Evolutionary conservation across 2,329 filamentous ascomycete genomes (phyloP).

Genomic region (Fusarium multiceps): DNA sequence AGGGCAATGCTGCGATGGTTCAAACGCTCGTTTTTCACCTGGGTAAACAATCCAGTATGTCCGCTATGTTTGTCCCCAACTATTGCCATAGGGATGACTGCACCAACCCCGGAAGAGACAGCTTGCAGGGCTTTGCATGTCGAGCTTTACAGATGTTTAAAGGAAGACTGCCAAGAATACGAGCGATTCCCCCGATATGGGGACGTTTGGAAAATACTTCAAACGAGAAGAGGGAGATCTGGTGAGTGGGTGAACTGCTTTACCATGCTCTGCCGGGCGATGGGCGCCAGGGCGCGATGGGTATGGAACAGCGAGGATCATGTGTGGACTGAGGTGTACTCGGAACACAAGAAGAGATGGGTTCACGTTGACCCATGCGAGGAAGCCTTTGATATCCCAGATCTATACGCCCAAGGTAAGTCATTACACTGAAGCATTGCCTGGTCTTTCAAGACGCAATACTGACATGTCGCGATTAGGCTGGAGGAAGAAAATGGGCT

Average conservation of each 20-base stretch:
- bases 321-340: slow-evolving; percentile 98
- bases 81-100: slow-evolving; percentile 82
- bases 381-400: slow-evolving; percentile 93
- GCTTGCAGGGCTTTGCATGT: slow-evolving; percentile 88
- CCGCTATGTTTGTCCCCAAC: slow-evolving; percentile 84
- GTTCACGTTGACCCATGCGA: slow-evolving; percentile 97
- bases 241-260: slow-evolving; percentile 99
- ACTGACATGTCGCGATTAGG: slow-evolving; percentile 57
- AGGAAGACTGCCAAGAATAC: slow-evolving; percentile 76
- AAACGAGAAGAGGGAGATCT: slow-evolving; percentile 85
- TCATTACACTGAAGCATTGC: not conserved
- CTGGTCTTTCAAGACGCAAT: accelerated
- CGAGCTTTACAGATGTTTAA: slow-evolving; percentile 90
- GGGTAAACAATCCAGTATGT: slow-evolving; percentile 95
- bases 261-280: slow-evolving; percentile 94
- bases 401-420: slow-evolving; percentile 80
- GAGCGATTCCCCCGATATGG: slow-evolving; percentile 95
- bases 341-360: slow-evolving; percentile 92
- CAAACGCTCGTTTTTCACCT: slow-evolving; percentile 92
- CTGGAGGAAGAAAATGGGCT: slow-evolving; percentile 96
- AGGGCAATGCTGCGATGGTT: slow-evolving; percentile 90
- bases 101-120: slow-evolving; percentile 87
- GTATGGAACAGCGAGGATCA: slow-evolving; percentile 98
- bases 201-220: slow-evolving; percentile 91
- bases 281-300: slow-evolving; percentile 93